Conservation (phyloP, 2,329 filamentous ascomycete species). For the Xylariaceae sp. region DNA sequence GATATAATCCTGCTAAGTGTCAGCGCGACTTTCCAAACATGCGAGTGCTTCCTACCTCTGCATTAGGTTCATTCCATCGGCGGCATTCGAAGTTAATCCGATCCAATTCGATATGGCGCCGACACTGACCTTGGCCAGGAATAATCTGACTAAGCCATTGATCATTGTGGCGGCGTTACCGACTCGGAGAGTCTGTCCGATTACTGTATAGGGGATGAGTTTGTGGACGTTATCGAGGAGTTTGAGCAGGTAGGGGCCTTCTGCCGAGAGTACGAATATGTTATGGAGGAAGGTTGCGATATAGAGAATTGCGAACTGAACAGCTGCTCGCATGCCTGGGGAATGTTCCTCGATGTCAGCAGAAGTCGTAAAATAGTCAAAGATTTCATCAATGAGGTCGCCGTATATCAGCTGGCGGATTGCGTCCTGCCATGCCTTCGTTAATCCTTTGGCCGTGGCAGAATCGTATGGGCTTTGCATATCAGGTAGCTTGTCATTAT, state of each 20-base stretch:
- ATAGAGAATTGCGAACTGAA: slow-evolving; percentile 53
- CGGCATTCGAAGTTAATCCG: slow-evolving; percentile 63
- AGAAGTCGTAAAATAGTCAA: slow-evolving; percentile 55
- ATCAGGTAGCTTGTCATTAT: slow-evolving; percentile 18
- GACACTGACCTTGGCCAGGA: slow-evolving; percentile 74
- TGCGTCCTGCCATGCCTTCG: slow-evolving; percentile 62
- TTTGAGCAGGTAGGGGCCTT: slow-evolving; percentile 70
- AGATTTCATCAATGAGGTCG: slow-evolving; percentile 60
- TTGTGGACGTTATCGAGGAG: slow-evolving; percentile 67
- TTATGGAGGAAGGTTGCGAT: slow-evolving; percentile 72
- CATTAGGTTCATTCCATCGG: slow-evolving; percentile 77
- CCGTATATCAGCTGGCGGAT: slow-evolving; percentile 65
- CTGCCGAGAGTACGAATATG: slow-evolving; percentile 66
- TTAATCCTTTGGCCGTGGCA: slow-evolving; percentile 55
- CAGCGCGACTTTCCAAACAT: slow-evolving; percentile 1
- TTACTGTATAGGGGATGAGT: slow-evolving; percentile 66
- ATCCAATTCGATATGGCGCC: slow-evolving; percentile 75
- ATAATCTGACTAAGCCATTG: slow-evolving; percentile 65
- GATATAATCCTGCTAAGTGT: slow-evolving; percentile 59
- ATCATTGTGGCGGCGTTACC: slow-evolving; percentile 83
- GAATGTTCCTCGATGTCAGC: slow-evolving; percentile 61
- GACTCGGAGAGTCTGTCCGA: slow-evolving; percentile 69
- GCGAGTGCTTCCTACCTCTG: slow-evolving; percentile 42
- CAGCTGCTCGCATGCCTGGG: slow-evolving; percentile 56
- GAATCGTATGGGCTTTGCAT: slow-evolving; percentile 48